Percentiles rank a stretch among this genome's conserved stretches.
These are phyloP conservation scores for Pestalotiopsis sp. DNA, from an alignment of 2,329 filamentous ascomycete species.

Conservation along the genomic window DNA sequence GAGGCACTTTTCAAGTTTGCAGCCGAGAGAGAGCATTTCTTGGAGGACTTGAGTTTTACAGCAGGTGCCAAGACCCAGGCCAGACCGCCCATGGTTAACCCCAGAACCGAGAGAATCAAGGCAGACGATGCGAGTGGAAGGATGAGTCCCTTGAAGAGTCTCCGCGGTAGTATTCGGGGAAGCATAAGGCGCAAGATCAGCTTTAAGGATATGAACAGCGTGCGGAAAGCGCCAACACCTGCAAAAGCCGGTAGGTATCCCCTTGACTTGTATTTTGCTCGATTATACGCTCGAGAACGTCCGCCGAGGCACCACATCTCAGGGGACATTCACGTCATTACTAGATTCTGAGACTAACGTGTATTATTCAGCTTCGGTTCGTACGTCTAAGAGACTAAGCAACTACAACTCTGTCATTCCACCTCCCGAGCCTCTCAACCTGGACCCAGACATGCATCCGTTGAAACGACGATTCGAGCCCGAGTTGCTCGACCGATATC, in stretches of 20 bases:
- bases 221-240: conserved; percentile 81
- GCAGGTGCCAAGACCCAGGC: conserved; percentile 77
- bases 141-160: conserved; percentile 57
- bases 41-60: conserved; percentile 88
- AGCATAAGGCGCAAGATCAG: conserved; percentile 93
- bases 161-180: conserved; percentile 71
- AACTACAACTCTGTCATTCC: conserved; percentile 99
- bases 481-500: conserved; percentile 92
- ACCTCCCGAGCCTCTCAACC: conserved; percentile 84
- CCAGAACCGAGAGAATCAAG: conserved; percentile 80
- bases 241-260: conserved; percentile 69
- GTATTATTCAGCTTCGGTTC: conserved; percentile 54
- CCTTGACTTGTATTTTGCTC: background rate
- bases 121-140: conserved; percentile 66
- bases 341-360: conserved; percentile 31
- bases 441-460: conserved; percentile 92
- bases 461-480: conserved; percentile 93
- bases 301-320: background rate
- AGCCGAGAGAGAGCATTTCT: conserved; percentile 88
- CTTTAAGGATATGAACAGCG: conserved; percentile 91
- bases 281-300: background rate
- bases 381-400: conserved; percentile 86
- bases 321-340: conserved; percentile 6
- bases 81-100: conserved; percentile 73
- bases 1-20: conserved; percentile 92